Conservation (phyloP, 306 rosid genomes). For the Trifolium fragiferum region DNA sequence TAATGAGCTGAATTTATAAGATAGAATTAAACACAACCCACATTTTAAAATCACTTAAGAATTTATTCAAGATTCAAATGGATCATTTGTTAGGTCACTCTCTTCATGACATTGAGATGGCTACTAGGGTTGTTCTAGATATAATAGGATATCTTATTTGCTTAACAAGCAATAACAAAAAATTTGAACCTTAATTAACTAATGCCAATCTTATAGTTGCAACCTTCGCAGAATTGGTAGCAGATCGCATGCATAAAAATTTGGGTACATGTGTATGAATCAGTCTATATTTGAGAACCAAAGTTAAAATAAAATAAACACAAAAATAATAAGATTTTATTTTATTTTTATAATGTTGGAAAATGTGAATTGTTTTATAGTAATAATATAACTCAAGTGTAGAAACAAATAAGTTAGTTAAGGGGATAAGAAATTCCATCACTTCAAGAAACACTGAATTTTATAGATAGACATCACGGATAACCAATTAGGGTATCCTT, state of each 20-base stretch:
- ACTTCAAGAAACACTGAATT: conserved; percentile 85
- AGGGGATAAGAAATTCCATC: conserved; percentile 63
- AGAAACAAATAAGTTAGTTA: conserved; percentile 62
- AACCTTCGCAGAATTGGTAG: background rate
- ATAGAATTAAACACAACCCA: too few species aligned
- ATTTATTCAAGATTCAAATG: too few species aligned
- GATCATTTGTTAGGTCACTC: too few species aligned
- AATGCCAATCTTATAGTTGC: background rate
- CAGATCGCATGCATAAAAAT: background rate
- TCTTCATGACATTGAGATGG: too few species aligned
- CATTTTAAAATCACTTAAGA: too few species aligned
- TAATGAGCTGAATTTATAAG: too few species aligned
- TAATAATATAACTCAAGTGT: conserved; percentile 37
- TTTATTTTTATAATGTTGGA: conserved; percentile 40
- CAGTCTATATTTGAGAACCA: background rate
- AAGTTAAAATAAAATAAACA: background rate
- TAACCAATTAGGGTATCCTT: conserved; percentile 56
- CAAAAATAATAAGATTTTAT: background rate
- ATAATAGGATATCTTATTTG: too few species aligned
- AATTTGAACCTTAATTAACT: too few species aligned
- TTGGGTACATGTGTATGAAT: background rate
- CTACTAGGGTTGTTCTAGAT: too few species aligned
- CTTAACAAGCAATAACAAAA: too few species aligned
- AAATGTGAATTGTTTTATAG: conserved; percentile 45
- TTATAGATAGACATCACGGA: conserved; percentile 58